These are phyloP conservation scores for Chytriomyces hyalinus DNA, from an alignment of 192 early-diverging fungal species.

Conservation along the genomic window DNA sequence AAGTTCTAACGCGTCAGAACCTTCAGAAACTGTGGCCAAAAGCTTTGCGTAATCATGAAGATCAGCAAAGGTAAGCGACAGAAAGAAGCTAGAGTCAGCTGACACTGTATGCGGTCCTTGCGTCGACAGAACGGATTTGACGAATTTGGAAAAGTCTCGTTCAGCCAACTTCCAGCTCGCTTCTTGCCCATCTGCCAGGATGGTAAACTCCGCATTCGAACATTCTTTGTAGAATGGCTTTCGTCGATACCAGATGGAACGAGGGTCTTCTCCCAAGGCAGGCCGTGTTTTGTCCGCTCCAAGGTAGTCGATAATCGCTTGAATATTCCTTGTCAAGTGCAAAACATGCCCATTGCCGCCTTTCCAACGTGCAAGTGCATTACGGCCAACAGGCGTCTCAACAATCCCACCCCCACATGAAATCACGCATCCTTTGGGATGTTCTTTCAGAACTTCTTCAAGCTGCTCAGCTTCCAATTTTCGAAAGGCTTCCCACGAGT, in stretches of 20 bases:
- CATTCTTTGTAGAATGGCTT: conserved; percentile 76
- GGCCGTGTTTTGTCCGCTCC: conserved; percentile 82
- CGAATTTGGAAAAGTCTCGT: conserved; percentile 72
- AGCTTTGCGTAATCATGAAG: conserved; percentile 55
- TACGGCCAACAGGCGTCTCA: conserved; percentile 76
- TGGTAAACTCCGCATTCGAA: conserved; percentile 83
- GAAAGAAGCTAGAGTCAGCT: conserved; percentile 68
- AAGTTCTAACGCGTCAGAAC: conserved; percentile 89
- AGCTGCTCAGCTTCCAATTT: conserved; percentile 75
- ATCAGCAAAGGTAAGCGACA: conserved; percentile 77
- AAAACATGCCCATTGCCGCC: conserved; percentile 59
- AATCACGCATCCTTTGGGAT: conserved; percentile 72
- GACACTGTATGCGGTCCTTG: not conserved
- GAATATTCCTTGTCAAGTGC: conserved; percentile 81
- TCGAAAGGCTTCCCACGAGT: conserved; percentile 90
- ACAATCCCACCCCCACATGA: conserved; percentile 97
- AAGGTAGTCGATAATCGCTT: conserved; percentile 81
- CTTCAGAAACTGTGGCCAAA: conserved; percentile 71
- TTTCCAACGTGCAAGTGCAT: conserved; percentile 66
- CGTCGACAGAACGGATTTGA: conserved; percentile 67
- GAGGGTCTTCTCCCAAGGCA: conserved; percentile 79
- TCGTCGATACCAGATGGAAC: conserved; percentile 79
- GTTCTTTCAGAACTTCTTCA: conserved; percentile 59
- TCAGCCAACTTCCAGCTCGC: conserved; percentile 75
- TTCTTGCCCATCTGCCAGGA: conserved; percentile 55